phyloP scores from a whole-genome alignment of 306 rosid species.

The Arachis hypogaea region DNA sequence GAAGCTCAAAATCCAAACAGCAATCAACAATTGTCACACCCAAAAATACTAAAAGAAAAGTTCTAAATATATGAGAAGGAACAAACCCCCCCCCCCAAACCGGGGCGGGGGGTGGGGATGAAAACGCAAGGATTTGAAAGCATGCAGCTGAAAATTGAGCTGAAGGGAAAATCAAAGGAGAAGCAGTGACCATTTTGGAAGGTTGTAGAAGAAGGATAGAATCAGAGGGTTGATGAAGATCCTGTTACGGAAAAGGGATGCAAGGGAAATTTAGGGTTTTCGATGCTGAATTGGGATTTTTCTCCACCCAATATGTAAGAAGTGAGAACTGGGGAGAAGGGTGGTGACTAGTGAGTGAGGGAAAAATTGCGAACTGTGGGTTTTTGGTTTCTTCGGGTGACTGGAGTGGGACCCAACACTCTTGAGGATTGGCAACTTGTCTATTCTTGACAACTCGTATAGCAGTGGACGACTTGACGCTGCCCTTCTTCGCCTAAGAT shows the following conservation, averaged over 20 bases:
- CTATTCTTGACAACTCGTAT: too few relatives aligned
- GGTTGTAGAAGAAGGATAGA: conserved; percentile 8
- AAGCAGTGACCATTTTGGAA: conserved; percentile 39
- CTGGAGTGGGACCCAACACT: conserved; percentile 41
- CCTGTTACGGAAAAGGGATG: neutral
- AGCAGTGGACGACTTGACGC: too few relatives aligned
- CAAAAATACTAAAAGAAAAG: neutral
- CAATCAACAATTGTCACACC: conserved; percentile 1
- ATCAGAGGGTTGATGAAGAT: conserved; percentile 17
- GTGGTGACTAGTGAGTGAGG: too few relatives aligned
- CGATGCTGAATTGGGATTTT: conserved; percentile 24
- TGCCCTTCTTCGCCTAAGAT: too few relatives aligned
- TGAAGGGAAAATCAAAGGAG: conserved; percentile 2
- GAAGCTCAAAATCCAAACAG: neutral
- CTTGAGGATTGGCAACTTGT: too few relatives aligned
- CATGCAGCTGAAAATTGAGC: neutral
- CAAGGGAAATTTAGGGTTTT: conserved; percentile 38
- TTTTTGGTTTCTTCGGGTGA: conserved; percentile 13
- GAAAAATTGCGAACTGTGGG: conserved; percentile 1
- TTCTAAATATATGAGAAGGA: neutral
- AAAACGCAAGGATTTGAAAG: neutral
- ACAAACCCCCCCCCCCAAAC: neutral
- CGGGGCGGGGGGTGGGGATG: neutral
- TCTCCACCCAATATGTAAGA: neutral
- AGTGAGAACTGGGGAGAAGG: too few relatives aligned